Conservation (phyloP, 2,329 filamentous ascomycete species). For the Calonectria ilicicola region DNA sequence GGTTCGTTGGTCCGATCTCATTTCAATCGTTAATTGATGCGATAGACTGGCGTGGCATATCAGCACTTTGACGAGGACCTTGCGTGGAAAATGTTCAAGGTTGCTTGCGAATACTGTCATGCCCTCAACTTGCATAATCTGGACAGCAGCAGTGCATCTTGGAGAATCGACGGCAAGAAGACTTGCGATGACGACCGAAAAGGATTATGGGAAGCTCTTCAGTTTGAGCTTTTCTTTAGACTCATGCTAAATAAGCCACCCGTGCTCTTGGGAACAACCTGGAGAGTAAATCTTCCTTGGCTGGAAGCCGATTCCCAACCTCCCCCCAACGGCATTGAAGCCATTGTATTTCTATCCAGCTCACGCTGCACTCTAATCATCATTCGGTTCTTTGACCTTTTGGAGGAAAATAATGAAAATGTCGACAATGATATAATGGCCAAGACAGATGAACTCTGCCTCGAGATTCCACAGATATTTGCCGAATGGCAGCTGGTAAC, state of each 20-base stretch:
- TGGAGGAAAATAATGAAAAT: background rate
- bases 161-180: background rate
- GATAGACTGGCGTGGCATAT: background rate
- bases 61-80: constrained; percentile 4
- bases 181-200: background rate
- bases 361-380: background rate
- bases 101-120: constrained; percentile 3
- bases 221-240: background rate
- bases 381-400: background rate
- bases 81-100: constrained; percentile 6
- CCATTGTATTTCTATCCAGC: background rate
- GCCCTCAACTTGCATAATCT: constrained; percentile 1
- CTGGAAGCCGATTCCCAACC: background rate
- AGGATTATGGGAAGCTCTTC: background rate
- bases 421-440: background rate
- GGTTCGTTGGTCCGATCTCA: background rate
- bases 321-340: background rate
- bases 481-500: background rate
- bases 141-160: background rate
- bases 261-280: background rate
- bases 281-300: background rate
- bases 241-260: background rate
- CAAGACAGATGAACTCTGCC: background rate
- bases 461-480: background rate
- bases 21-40: background rate